Evolutionary conservation across 2,329 filamentous ascomycete genomes (phyloP).

Genomic region (Diaporthe sp.): DNA sequence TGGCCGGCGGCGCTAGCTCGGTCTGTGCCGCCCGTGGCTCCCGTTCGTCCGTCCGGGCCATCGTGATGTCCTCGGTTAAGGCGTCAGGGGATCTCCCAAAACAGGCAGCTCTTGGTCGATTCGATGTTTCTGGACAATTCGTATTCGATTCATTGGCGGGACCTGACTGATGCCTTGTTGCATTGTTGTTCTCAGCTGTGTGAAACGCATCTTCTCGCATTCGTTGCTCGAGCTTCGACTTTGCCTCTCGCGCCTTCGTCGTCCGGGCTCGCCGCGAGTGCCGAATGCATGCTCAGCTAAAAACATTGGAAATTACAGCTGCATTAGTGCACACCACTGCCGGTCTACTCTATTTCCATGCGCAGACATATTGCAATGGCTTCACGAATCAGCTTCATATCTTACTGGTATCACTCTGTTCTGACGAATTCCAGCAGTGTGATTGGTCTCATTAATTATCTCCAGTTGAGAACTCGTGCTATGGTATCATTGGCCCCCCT

Average conservation of each 20-base stretch:
- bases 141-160: neutral
- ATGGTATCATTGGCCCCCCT: slow-evolving; percentile 29
- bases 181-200: neutral
- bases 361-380: neutral
- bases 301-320: neutral
- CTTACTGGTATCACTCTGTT: too few relatives aligned
- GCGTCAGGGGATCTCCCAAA: slow-evolving; percentile 2
- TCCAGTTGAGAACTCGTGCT: slow-evolving; percentile 13
- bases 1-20: slow-evolving; percentile 16
- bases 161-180: neutral
- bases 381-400: neutral
- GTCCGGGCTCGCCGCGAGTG: slow-evolving; percentile 23
- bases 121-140: slow-evolving; percentile 3
- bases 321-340: neutral
- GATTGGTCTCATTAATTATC: slow-evolving; percentile 16
- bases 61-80: slow-evolving; percentile 32
- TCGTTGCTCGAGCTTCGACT: neutral
- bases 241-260: slow-evolving; percentile 27
- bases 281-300: slow-evolving; percentile 16
- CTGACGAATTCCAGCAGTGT: neutral
- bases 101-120: slow-evolving; percentile 10
- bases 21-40: slow-evolving; percentile 27
- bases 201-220: neutral
- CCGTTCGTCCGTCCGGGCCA: slow-evolving; percentile 28
- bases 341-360: neutral